Evolutionary conservation across 2,329 filamentous ascomycete genomes (phyloP).

Genomic region (Rhynchosporium graminicola): DNA sequence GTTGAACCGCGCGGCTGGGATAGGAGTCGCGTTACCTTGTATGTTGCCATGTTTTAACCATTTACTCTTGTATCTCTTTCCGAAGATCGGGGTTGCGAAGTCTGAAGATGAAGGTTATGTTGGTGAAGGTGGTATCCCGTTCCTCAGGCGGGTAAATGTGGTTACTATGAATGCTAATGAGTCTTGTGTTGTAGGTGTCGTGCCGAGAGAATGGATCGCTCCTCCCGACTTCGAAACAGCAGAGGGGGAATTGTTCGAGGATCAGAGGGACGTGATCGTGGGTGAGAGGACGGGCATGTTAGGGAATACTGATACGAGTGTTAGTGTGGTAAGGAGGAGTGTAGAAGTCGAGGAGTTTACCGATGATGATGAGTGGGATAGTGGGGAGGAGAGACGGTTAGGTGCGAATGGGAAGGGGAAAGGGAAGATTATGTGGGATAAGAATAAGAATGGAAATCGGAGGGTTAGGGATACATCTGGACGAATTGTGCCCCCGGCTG

Average conservation of each 20-base stretch:
- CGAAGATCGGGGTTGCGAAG: too few species aligned
- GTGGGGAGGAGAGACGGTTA: slow-evolving; percentile 48
- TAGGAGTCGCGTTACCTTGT: slow-evolving; percentile 78
- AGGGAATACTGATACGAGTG: slow-evolving; percentile 37
- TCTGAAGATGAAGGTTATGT: too few species aligned
- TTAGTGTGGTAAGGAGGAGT: slow-evolving; percentile 32
- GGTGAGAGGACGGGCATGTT: slow-evolving; percentile 63
- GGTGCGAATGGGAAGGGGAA: slow-evolving; percentile 39
- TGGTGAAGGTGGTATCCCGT: too few species aligned
- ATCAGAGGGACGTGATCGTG: slow-evolving; percentile 38
- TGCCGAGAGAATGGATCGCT: slow-evolving; percentile 79
- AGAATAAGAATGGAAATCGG: slow-evolving; percentile 15
- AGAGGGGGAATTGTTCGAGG: slow-evolving; percentile 66
- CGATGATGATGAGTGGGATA: slow-evolving; percentile 45
- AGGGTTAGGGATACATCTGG: slow-evolving; percentile 53
- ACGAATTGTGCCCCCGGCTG: slow-evolving; percentile 52
- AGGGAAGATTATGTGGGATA: too few species aligned
- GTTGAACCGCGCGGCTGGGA: slow-evolving; percentile 82
- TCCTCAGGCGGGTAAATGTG: too few species aligned
- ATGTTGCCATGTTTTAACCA: too few species aligned
- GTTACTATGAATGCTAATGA: too few species aligned
- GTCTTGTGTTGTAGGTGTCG: slow-evolving; percentile 47
- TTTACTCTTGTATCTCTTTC: too few species aligned
- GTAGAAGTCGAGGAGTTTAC: slow-evolving; percentile 18
- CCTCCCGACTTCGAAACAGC: slow-evolving; percentile 74